These are phyloP conservation scores for Aspergillus pseudoglaucus DNA, from an alignment of 2,329 filamentous ascomycete species.

Conservation along the genomic window DNA sequence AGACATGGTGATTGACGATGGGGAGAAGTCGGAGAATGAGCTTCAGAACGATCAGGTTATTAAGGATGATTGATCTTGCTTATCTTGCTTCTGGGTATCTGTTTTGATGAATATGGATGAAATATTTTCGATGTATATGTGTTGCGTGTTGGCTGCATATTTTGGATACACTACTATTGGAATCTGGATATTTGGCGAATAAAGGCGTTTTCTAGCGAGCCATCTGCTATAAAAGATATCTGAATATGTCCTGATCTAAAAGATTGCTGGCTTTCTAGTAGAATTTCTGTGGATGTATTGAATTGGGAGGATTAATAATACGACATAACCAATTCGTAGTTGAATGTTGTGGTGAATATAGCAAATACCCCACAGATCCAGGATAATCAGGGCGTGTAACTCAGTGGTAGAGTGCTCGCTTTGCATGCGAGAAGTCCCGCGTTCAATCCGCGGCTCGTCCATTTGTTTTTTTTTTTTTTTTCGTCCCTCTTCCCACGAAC, in stretches of 20 bases:
- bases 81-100: background rate
- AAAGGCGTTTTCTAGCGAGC: background rate
- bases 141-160: background rate
- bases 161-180: no score
- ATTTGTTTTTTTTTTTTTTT: background rate
- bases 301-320: no score
- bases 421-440: background rate
- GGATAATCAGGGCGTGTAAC: background rate
- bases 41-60: background rate
- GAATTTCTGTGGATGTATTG: no score
- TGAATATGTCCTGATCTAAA: no score
- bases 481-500: no score
- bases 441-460: background rate
- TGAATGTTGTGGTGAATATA: no score
- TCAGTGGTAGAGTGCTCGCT: background rate
- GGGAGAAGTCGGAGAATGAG: conserved; percentile 8
- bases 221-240: no score
- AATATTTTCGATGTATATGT: background rate
- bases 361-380: no score
- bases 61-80: background rate
- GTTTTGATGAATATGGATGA: background rate
- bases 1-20: conserved; percentile 45
- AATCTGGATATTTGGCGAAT: background rate
- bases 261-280: no score
- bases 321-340: no score